phyloP scores from a whole-genome alignment of 371 early-diverging fungal genomes.

The Umbelopsis sp. region DNA sequence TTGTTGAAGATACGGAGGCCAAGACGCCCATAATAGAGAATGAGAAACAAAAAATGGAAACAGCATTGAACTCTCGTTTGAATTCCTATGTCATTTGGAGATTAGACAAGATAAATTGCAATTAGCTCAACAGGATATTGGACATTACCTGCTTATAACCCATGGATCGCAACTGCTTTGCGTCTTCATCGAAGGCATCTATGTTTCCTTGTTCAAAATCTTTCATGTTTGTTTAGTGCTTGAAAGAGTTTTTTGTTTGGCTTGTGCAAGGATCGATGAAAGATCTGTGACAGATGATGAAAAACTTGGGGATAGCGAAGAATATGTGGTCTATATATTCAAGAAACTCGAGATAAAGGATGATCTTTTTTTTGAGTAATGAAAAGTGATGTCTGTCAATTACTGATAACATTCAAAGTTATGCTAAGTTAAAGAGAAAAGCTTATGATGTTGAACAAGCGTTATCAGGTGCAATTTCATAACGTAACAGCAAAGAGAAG shows the following conservation, averaged over 20 bases:
- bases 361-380: slow-evolving; percentile 2
- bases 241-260: neutral
- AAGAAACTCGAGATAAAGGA: neutral
- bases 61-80: slow-evolving; percentile 20
- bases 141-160: slow-evolving; percentile 19
- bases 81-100: neutral
- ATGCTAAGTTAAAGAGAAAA: neutral
- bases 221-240: neutral
- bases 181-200: slow-evolving; percentile 15
- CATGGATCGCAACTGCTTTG: neutral
- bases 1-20: slow-evolving; percentile 26
- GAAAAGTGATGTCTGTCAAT: neutral
- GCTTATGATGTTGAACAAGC: neutral
- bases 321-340: neutral
- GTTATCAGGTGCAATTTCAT: neutral
- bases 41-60: slow-evolving; percentile 21
- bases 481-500: slow-evolving; percentile 1
- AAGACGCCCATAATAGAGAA: slow-evolving; percentile 23
- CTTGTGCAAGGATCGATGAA: neutral
- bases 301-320: neutral
- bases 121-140: neutral
- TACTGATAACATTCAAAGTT: neutral
- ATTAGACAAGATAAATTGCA: neutral
- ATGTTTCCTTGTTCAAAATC: slow-evolving; percentile 11
- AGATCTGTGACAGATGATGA: neutral